Conservation (phyloP, 1,284 basidiomycete genomes). For the Cutaneotrichosporon sp. region DNA sequence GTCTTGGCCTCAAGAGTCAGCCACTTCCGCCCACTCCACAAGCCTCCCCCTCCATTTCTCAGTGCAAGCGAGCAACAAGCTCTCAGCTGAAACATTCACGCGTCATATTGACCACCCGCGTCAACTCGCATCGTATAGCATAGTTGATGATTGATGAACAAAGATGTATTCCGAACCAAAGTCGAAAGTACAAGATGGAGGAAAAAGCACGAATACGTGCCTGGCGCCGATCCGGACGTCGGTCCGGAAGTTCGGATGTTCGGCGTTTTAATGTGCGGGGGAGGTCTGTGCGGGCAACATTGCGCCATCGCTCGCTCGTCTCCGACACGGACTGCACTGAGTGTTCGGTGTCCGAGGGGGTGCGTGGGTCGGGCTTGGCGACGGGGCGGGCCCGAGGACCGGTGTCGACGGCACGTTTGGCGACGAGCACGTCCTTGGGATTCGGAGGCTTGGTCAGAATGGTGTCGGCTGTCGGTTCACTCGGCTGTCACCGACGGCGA, state of each 20-base stretch:
- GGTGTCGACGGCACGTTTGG: no score
- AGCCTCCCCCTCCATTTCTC: not conserved
- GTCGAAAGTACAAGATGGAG: not conserved
- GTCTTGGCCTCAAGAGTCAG: no score
- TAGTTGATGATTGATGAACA: not conserved
- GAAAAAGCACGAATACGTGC: not conserved
- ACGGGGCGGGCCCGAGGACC: no score
- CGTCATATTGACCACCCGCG: no score
- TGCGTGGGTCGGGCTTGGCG: not conserved
- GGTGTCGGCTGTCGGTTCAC: no score
- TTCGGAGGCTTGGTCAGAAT: no score
- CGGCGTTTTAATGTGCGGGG: not conserved
- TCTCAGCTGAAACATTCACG: not conserved
- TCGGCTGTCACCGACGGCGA: no score
- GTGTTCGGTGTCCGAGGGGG: not conserved
- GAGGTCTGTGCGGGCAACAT: no score
- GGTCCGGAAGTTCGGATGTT: not conserved
- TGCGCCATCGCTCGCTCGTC: constrained; percentile 3
- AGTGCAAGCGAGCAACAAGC: no score
- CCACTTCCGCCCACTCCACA: not conserved
- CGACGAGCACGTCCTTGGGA: no score
- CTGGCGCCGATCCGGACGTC: not conserved
- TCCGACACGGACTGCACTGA: not conserved
- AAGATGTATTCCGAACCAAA: not conserved
- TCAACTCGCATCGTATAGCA: no score